Evolutionary conservation across 2,329 filamentous ascomycete genomes (phyloP).

Genomic region (Thielaviopsis cerberus): DNA sequence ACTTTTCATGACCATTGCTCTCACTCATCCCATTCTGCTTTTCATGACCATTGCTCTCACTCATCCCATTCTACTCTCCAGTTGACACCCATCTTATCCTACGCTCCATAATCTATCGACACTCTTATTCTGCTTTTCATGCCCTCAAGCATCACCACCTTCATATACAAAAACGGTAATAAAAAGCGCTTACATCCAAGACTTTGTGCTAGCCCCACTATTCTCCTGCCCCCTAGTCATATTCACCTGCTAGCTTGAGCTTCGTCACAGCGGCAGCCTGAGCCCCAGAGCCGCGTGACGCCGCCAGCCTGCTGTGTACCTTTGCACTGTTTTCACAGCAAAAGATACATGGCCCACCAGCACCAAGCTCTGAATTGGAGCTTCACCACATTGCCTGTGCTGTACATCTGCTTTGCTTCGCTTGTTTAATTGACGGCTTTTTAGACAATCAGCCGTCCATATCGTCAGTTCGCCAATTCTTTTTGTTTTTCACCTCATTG

Average conservation of each 20-base stretch:
- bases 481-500: neutral
- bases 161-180: neutral
- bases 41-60: no score
- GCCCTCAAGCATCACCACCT: no score
- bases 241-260: constrained; percentile 11
- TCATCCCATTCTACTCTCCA: no score
- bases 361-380: neutral
- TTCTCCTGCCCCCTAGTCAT: constrained; percentile 4
- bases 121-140: no score
- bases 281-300: constrained; percentile 12
- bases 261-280: constrained; percentile 19
- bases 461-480: neutral
- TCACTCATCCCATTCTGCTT: no score
- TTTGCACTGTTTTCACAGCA: neutral
- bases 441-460: neutral
- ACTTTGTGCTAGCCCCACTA: neutral
- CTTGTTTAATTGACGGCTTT: neutral
- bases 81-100: no score
- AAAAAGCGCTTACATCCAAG: neutral
- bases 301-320: constrained; percentile 4
- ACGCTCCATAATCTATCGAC: no score
- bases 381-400: neutral
- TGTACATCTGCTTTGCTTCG: neutral
- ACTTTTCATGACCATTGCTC: no score
- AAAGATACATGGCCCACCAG: neutral